Base-by-base conservation (phyloP, 2,329 filamentous ascomycete genomes). In the Alternaria sp. region DNA sequence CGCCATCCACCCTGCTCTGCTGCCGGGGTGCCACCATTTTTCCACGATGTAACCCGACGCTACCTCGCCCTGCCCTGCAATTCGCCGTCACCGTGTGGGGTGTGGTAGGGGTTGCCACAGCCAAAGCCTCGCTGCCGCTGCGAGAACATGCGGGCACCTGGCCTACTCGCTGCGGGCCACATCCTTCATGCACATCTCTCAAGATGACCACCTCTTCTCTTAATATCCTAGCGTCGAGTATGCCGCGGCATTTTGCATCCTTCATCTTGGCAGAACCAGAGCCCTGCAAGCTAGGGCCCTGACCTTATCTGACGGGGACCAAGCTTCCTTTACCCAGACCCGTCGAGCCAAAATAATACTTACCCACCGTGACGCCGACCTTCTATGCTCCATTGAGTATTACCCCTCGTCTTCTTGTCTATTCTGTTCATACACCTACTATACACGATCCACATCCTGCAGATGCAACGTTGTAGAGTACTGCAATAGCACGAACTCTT, bases 231-330 rank as follows among this genome's bases (percentile, higher is more conserved):
- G 73, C 66, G 65, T 71, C 65, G 66, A 69, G 67, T 72, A 73
- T 77, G 71, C 75, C 73, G 73, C 71, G 69, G 72, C 71, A 69
- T 73, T 72, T 73, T 71, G 71, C 57, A 68, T 75, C 71, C 75
- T 73, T 56, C 67, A 67, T 62, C 75, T 77, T 78, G 74, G 75
- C 74, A 70, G 59, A 40, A 43, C 69, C 52, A 52, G 60, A 62
- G 65, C 73, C 75, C 70, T 72, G 67, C 61, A 61, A 60, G 58
- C 67, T 72, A 69, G 69, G 62, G 68, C 67, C 70, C 67, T 75
- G 75, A 74, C 75, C 77, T 79, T 80, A 80, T 80, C 77, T 74
- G 60, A 71, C 71, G 61, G 58, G 73, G 74, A 75, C 74, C 76
- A 75, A 77, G 74, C 76, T 74, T 67, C 66, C 70, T 64, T 61